Base-by-base conservation (phyloP, 2,329 filamentous ascomycete genomes). In the Plectosphaerella cucumerina region DNA sequence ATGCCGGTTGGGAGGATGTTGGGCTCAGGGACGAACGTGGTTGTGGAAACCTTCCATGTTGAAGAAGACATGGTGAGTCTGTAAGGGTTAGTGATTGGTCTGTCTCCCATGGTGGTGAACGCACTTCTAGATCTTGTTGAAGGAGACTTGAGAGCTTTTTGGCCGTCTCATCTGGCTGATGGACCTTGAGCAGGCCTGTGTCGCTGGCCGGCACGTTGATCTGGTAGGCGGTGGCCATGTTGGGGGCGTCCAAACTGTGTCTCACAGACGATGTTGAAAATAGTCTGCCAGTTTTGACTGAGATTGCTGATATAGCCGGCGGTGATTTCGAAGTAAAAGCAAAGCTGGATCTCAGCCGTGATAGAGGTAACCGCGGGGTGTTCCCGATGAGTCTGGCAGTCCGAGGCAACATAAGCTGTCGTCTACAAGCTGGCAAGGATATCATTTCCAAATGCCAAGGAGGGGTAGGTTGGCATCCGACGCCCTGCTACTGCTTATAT, bases 21-120 rank as follows among this genome's bases (percentile, higher is more conserved):
- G 4, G 47, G n/a, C 6, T 5, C n/a, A n/a, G n/a, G n/a, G 17
- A 52, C 65, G 60, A 70, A 78, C 89, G 61, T 96, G 91, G 65
- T 96, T 89, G 62, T 97, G 92, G 56, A 87, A 95, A 0, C 87
- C 86, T 2, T 67, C 62, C 0, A 77, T 53, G 54, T 94, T 95
- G 75, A 91, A 96, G 70, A 86, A 95, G 52, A 91, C 86, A 62
- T 96, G 88, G 59, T 91, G 82, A 33, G 70, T 70, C 70, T 76
- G 47, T 3, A 18, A 11, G 15, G 14, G 21, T 53, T 23, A 37
- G 35, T 11, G 21, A n/a, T 6, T 39, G 15, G 9, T 20, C 3
- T 42, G 10, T 20, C n/a, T 23, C 26, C 31, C 22, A 44, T 17
- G 6, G 31, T 3, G 21, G n/a, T 9, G 11, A 6, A 43, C 62